Conservation (phyloP, 108 stramenopile species). For the Pseudonitzschia multistriata region DNA sequence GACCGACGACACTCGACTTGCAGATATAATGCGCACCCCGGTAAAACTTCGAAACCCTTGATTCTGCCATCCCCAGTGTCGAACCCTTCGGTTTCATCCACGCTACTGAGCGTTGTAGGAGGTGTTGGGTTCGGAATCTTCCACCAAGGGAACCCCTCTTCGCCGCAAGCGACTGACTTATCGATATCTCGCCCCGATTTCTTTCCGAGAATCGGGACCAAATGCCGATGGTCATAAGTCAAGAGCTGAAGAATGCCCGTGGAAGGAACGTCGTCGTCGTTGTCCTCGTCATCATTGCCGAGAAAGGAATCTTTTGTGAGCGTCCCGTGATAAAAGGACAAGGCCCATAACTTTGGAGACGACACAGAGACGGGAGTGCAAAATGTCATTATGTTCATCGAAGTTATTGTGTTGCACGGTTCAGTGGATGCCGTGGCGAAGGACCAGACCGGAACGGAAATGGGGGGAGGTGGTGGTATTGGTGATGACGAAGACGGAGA, state of each 20-base stretch:
- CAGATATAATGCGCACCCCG: slow-evolving; percentile 51
- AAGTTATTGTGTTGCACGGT: slow-evolving; percentile 15
- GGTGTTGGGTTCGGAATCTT: background rate
- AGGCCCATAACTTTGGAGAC: slow-evolving; percentile 51
- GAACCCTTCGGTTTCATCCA: background rate
- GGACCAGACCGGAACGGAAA: slow-evolving; percentile 60
- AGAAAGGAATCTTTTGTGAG: slow-evolving; percentile 52
- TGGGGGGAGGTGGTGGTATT: slow-evolving; percentile 51
- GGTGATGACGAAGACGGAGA: slow-evolving; percentile 31
- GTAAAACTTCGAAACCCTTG: slow-evolving; percentile 43
- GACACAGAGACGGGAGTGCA: slow-evolving; percentile 52
- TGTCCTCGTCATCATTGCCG: background rate
- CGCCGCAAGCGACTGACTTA: slow-evolving; percentile 43
- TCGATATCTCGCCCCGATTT: slow-evolving; percentile 40
- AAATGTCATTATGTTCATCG: slow-evolving; percentile 71
- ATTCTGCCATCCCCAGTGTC: no score
- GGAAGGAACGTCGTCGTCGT: background rate
- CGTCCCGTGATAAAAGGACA: slow-evolving; percentile 54
- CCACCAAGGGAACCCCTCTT: slow-evolving; percentile 41
- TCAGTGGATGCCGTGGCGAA: slow-evolving; percentile 26
- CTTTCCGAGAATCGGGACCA: slow-evolving; percentile 59
- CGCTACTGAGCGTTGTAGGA: background rate
- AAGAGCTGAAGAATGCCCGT: slow-evolving; percentile 59
- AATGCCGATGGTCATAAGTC: slow-evolving; percentile 32
- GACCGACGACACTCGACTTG: slow-evolving; percentile 38